Base-by-base conservation (phyloP, 768 basidiomycete genomes). In the Psilocybe tampanensis region DNA sequence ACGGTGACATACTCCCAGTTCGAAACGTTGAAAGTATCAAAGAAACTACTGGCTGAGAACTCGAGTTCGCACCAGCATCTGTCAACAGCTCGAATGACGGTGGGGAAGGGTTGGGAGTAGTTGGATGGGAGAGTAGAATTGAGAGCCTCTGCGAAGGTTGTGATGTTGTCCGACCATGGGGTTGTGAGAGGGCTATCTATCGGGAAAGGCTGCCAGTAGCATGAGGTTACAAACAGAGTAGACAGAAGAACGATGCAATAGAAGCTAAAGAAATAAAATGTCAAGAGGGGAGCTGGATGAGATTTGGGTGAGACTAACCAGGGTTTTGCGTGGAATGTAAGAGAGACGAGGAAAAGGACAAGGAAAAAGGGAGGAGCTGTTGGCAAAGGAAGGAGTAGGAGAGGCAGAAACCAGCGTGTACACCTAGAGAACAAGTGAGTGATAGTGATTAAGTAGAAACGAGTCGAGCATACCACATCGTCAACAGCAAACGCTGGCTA, bases 61-160 rank as follows among this genome's bases (percentile, higher is more conserved):
- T 94, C 92, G 58, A 92, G 74, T 64, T 94, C 92, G 62, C 92
- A 94, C 92, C 92, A 94, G 66, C 92, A 94, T 44, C 91, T 84
- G 63, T 94, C 92, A 3, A 81, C 77, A 2, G 90, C 79, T 23
- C 82, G 84, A 47, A 94, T 84, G 44, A 83, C 79, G 1, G 79
- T 70, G 0, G 88, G 87, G 4, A 82, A 60, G 11, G 82, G 70
- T 8, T 74, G 68, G 12, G 72, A 59, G 62, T 80, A 77, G 52
- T 75, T 72, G 18, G 72, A 47, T 8, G 75, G 62, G 8, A 80
- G 76, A 21, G 77, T 78, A 39, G 80, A 72, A 47, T 78, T 80
- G 54, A 92, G 70, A 2, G 88, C 89, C 33, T 89, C 81, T 1
- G 81, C 80, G 67, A 89, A 90, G 15, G 90, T 91, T 12, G 86